Conservation (phyloP, 2,329 filamentous ascomycete genomes). For the Proliferodiscus dingleyae region DNA sequence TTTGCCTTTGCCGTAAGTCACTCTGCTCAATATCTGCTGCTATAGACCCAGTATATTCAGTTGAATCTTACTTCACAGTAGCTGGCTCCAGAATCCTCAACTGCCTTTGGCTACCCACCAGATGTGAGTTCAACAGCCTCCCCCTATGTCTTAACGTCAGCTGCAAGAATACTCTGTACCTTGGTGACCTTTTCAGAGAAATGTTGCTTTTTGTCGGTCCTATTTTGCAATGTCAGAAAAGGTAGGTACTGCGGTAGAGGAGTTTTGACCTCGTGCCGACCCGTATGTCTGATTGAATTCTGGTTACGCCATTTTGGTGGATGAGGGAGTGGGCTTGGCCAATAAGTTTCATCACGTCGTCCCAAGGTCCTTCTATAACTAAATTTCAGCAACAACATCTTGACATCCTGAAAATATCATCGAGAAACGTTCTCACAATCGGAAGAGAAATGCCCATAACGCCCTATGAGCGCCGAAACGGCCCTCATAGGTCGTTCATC, state of each 20-base stretch:
- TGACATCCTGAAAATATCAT: no score
- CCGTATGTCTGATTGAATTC: conserved; percentile 86
- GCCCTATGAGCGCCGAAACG: no score
- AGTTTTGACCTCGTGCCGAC: conserved; percentile 64
- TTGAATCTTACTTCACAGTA: no score
- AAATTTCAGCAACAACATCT: conserved; percentile 5
- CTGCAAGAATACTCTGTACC: conserved; percentile 28
- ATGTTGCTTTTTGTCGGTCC: conserved; percentile 30
- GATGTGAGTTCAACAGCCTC: conserved; percentile 3
- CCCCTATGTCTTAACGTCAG: conserved; percentile 13
- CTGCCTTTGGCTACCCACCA: no score
- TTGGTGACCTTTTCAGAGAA: conserved; percentile 30
- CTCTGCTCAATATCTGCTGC: no score
- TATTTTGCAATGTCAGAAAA: conserved; percentile 2
- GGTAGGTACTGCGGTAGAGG: neutral
- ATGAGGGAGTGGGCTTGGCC: conserved; percentile 80
- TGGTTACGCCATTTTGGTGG: conserved; percentile 68
- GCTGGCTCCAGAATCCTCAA: no score
- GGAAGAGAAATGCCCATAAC: neutral
- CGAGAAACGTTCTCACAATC: neutral
- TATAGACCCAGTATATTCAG: no score
- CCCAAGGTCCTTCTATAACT: conserved; percentile 80
- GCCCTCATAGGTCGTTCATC: no score
- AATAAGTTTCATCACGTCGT: conserved; percentile 76
- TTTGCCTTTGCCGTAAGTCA: no score